Evolutionary conservation across 2,329 filamentous ascomycete genomes (phyloP).

Genomic region (Aotearoamyces nothofagi): DNA sequence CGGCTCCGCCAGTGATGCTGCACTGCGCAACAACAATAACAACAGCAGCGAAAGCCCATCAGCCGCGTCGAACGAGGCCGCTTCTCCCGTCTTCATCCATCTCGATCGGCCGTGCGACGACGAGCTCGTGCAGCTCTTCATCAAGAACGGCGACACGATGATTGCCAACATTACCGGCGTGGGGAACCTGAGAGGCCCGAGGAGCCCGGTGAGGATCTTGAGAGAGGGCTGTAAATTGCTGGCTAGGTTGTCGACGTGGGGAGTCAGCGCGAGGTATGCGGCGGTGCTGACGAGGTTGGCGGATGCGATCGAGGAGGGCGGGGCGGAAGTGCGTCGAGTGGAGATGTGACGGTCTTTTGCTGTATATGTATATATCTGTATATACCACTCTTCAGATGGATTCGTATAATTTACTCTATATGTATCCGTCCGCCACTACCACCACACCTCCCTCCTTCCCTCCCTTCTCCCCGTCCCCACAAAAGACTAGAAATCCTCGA

Average conservation of each 20-base stretch:
- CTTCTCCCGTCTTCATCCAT: slow-evolving; percentile 31
- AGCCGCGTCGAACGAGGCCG: too few relatives aligned
- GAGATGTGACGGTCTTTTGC: too few relatives aligned
- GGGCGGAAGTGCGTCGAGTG: too few relatives aligned
- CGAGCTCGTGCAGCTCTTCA: slow-evolving; percentile 40
- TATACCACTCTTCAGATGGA: too few relatives aligned
- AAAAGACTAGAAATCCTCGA: too few relatives aligned
- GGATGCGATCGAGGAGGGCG: not conserved
- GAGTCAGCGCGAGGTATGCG: slow-evolving; percentile 4
- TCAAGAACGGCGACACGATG: slow-evolving; percentile 32
- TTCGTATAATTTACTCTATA: too few relatives aligned
- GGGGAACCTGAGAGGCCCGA: slow-evolving; percentile 28
- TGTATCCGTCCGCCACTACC: too few relatives aligned
- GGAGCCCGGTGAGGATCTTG: slow-evolving; percentile 23
- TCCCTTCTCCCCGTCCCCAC: too few relatives aligned
- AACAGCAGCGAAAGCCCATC: too few relatives aligned
- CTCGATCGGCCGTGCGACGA: slow-evolving; percentile 41
- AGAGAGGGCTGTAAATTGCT: slow-evolving; percentile 23
- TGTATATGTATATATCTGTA: too few relatives aligned
- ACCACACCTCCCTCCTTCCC: too few relatives aligned
- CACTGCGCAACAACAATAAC: too few relatives aligned
- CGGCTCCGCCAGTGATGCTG: slow-evolving; percentile 5
- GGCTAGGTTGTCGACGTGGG: slow-evolving; percentile 12
- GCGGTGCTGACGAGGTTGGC: slow-evolving; percentile 1
- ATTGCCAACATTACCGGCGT: slow-evolving; percentile 34